Base-by-base conservation (phyloP, 306 rosid species). In the Acacia crassicarpa region DNA sequence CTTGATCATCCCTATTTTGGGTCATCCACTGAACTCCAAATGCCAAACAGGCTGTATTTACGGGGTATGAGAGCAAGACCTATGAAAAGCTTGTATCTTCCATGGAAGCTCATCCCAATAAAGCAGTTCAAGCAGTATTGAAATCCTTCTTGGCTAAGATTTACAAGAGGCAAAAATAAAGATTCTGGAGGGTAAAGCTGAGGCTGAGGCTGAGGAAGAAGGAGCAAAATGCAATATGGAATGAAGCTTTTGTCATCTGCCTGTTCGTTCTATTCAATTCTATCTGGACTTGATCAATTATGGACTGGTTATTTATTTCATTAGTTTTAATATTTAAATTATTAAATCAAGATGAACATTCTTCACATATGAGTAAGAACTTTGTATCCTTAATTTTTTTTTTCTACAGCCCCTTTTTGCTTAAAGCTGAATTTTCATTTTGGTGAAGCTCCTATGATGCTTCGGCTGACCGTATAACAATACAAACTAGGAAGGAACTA, bases 121-220 rank as follows among this genome's bases (percentile, higher is more conserved):
- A 82, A 67, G 92, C 92, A 19, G 94, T 96, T 54, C 98, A 93
- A 67, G 97, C 91, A 6, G 98, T 93, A 73, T 83, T 96, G 90
- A 91, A 93, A 83, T 93, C 97, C 23, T 93, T 96, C 87, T 84
- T 96, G 93, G 92, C 84, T 62, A 93, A 96, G 85, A 93, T 96
- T 62, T 93, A 93, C 94, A 91, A 89, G 92, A 90, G 99, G 89
- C 88, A 88, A 85, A 96, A 95, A 78, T 95, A 89, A 90, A 44
- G 69, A 54, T n/a, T 61, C 35, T 25, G n/a, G 41, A 68, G 65
- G 14, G 70, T 15, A 82, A n/a, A 49, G 7, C 68, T 3, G 62
- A 32, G 58, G 35, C 58, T 3, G 54, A 32, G 59, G 35, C 58
- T 40, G 72, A 53, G 33, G 67, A 61, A 48, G 38, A 74, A 83